Conservation (phyloP, 768 basidiomycete species). For the Kwoniella sp. region DNA sequence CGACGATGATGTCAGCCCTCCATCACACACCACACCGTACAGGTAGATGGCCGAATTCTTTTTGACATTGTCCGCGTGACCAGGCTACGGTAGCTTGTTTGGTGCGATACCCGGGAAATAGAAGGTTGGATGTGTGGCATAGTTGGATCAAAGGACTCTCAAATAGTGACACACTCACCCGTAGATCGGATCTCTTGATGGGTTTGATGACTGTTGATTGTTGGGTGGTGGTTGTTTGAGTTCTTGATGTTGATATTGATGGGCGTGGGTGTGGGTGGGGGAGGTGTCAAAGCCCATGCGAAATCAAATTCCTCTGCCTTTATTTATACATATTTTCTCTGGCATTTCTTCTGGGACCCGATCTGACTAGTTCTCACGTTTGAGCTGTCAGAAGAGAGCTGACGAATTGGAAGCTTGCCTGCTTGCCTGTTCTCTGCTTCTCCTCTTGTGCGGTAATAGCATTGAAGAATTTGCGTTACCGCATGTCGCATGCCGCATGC, state of each 20-base stretch:
- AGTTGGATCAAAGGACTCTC: neutral
- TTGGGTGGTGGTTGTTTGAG: neutral
- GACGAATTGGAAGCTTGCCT: no score
- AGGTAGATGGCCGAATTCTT: no score
- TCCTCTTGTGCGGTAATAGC: neutral
- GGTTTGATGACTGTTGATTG: neutral
- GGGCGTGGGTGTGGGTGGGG: no score
- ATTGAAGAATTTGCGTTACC: neutral
- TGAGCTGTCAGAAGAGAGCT: no score
- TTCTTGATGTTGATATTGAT: no score
- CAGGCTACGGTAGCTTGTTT: neutral
- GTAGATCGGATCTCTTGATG: neutral
- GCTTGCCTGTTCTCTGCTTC: neutral
- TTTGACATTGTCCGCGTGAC: neutral
- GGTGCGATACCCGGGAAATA: neutral
- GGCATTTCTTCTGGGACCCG: no score
- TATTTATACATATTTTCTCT: neutral
- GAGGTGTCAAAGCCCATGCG: no score
- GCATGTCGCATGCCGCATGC: neutral
- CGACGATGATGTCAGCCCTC: neutral
- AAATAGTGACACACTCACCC: neutral
- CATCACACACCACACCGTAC: neutral
- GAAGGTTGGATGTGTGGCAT: neutral
- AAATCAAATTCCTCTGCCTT: neutral
- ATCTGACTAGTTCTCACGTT: no score